Percentiles rank a stretch among this genome's conserved stretches.
Evolutionary conservation across 2,329 filamentous ascomycete genomes (phyloP).

Genomic region (Paraphoma chrysanthemicola): DNA sequence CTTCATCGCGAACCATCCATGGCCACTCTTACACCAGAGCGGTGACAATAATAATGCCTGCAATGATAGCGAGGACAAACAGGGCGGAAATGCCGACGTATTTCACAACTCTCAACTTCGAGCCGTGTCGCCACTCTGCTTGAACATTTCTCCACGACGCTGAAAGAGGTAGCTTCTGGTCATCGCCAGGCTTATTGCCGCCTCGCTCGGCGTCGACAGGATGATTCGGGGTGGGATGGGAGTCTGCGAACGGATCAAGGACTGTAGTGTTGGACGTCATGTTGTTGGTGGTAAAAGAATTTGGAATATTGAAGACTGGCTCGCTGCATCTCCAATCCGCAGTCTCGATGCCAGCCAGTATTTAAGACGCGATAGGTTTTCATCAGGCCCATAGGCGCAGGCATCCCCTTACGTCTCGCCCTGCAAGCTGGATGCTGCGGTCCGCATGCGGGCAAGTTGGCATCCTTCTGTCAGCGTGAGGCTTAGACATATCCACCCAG

Average conservation of each 20-base stretch:
- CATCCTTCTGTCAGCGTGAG: neutral
- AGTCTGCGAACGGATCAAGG: neutral
- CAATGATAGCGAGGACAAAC: neutral
- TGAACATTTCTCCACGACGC: neutral
- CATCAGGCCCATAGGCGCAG: neutral
- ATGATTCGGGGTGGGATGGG: too few species aligned
- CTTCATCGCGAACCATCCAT: neutral
- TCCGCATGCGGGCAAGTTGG: neutral
- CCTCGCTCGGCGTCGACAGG: neutral
- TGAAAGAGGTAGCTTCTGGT: neutral
- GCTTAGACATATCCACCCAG: neutral
- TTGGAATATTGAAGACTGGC: neutral
- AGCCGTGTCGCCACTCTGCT: neutral
- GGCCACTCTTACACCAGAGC: neutral
- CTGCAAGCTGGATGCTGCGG: neutral
- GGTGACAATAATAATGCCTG: neutral
- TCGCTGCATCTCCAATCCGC: too few species aligned
- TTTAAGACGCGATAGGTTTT: too few species aligned
- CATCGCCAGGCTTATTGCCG: too few species aligned
- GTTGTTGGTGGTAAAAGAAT: neutral
- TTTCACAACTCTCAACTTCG: neutral
- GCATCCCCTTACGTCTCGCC: neutral
- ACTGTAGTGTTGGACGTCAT: neutral
- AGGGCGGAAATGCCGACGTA: neutral
- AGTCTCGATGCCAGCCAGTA: too few species aligned